A percentile compares a stretch with the other conserved stretches of the same genome.
Conservation (phyloP, 106 monocot genomes). For the Vanilla planifolia region DNA sequence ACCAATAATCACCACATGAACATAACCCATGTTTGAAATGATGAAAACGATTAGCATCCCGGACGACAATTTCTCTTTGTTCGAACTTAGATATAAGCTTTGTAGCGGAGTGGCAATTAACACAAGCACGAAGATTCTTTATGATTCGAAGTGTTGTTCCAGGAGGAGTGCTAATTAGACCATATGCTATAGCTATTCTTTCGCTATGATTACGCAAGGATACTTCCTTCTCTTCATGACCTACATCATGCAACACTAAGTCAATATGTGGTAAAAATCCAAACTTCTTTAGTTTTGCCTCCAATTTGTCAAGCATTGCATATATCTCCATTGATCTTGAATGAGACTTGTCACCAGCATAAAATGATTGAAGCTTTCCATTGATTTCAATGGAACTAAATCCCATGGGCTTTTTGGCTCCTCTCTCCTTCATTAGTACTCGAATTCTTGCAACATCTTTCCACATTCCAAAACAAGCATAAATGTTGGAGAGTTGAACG, state of each 20-base stretch:
- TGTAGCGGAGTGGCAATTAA: conserved; percentile 13
- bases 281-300: conserved; percentile 37
- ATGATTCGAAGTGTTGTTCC: conserved; percentile 8
- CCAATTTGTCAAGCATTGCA: conserved; percentile 27
- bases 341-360: conserved; percentile 36
- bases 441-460: conserved; percentile 42
- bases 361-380: conserved; percentile 41
- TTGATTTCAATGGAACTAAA: conserved; percentile 44
- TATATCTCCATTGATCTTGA: conserved; percentile 36
- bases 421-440: conserved; percentile 54
- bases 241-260: conserved; percentile 14
- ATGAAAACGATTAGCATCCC: conserved; percentile 14
- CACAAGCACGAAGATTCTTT: conserved; percentile 13
- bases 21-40: conserved; percentile 14
- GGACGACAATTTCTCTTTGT: conserved; percentile 7
- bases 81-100: conserved; percentile 15
- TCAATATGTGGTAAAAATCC: conserved; percentile 24
- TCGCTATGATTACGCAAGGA: conserved; percentile 28
- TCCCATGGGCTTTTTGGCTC: conserved; percentile 42
- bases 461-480: conserved; percentile 68
- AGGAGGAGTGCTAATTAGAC: conserved; percentile 11
- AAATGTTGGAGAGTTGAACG: conserved; percentile 78
- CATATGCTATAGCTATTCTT: conserved; percentile 30
- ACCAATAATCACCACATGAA: conserved; percentile 13
- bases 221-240: conserved; percentile 8